These are phyloP conservation scores for Beta corolliflora DNA, from an alignment of 179 eudicot genomes.

Conservation along the genomic window DNA sequence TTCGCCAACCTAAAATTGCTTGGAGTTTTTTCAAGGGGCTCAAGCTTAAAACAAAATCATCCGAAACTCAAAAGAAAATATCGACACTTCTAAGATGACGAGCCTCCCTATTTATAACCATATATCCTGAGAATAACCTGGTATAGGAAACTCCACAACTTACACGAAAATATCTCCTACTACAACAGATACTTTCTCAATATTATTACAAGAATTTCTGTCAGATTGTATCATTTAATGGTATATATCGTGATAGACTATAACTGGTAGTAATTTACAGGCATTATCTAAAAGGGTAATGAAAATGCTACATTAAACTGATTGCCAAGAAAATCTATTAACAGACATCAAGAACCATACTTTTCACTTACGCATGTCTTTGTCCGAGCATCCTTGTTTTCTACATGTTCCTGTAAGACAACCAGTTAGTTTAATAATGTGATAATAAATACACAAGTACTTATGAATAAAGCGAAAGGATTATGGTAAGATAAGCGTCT, in stretches of 20 bases:
- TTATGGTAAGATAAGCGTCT: slow-evolving; percentile 33
- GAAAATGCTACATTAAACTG: slow-evolving; percentile 15
- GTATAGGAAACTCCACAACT: not conserved
- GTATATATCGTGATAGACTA: not conserved
- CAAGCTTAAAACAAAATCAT: too few species aligned
- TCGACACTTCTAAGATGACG: not conserved
- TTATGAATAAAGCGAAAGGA: not conserved
- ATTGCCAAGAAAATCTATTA: too few species aligned
- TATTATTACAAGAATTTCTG: not conserved
- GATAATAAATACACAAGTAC: not conserved
- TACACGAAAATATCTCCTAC: not conserved
- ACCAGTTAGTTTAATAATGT: not conserved
- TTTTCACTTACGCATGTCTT: slow-evolving; percentile 28
- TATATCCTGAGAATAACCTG: not conserved
- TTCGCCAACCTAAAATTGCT: too few species aligned
- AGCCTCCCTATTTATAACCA: not conserved
- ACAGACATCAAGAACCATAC: slow-evolving; percentile 31
- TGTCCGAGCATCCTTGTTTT: slow-evolving; percentile 38
- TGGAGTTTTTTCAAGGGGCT: too few species aligned
- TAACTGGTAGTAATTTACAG: not conserved
- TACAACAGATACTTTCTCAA: not conserved
- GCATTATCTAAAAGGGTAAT: not conserved
- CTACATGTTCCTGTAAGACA: slow-evolving; percentile 37
- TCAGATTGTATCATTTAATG: not conserved
- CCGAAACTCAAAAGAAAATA: too few species aligned